Evolutionary conservation across 306 rosid species (phyloP).

Genomic region (Neltuma alba): DNA sequence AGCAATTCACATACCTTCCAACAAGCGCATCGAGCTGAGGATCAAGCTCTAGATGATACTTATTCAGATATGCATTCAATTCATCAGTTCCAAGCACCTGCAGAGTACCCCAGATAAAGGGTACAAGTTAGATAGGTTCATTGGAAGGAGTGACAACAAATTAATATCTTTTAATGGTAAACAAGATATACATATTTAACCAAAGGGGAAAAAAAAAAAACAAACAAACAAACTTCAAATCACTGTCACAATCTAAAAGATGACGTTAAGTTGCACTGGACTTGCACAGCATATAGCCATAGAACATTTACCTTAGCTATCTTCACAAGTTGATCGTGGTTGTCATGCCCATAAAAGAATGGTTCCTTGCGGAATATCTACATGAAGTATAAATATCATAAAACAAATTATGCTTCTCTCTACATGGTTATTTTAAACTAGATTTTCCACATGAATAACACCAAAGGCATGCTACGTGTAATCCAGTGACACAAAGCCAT

Average conservation of each 20-base stretch:
- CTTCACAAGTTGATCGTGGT: constrained; percentile 87
- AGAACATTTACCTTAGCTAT: constrained; percentile 67
- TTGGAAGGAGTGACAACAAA: not conserved
- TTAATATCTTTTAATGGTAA: not conserved
- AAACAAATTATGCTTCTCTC: not conserved
- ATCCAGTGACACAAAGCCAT: constrained; percentile 7
- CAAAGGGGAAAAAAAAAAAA: not conserved
- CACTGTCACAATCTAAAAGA: not conserved
- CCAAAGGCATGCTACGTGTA: constrained; percentile 10
- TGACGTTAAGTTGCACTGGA: not conserved
- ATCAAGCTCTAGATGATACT: constrained; percentile 80
- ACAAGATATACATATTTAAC: not conserved
- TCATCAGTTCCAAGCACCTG: constrained; percentile 90
- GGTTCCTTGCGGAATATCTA: constrained; percentile 92
- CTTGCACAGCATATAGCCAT: constrained; percentile 3
- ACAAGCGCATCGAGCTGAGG: constrained; percentile 82
- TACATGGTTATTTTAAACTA: not conserved
- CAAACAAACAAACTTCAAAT: not conserved
- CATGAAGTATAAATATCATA: constrained; percentile 28
- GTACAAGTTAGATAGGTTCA: not conserved
- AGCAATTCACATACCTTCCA: constrained; percentile 52
- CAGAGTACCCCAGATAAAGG: constrained; percentile 24
- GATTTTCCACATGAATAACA: not conserved
- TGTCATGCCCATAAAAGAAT: constrained; percentile 95
- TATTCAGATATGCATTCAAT: constrained; percentile 71